Evolutionary conservation across 371 early-diverging fungal genomes (phyloP), one percentile per base, ranked within the genome.

Genomic region (Mortierella sp.): DNA sequence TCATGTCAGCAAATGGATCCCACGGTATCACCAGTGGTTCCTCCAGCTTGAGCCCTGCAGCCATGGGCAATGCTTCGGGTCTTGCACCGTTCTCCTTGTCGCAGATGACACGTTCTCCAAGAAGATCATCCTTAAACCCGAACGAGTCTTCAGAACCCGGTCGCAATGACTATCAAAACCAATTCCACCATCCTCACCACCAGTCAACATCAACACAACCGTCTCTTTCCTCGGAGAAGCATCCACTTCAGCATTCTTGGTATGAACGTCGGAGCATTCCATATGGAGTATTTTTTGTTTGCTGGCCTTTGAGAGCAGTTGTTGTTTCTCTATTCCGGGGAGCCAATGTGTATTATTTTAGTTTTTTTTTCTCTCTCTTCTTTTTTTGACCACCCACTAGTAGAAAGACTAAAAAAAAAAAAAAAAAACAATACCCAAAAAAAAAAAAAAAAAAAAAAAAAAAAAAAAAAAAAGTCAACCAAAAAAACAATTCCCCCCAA

Each of bases 201-300:
- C n/a, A n/a, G n/a, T n/a, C n/a, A n/a, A 53, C 19, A 3, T 68
- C 64, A 48, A 16, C 25, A n/a, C 66, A 62, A 18, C 23, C 30
- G 23, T 30, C 67, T 19, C 21, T 55, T 14, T 44, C 70, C 5
- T 63, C 75, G 3, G 64, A 70, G 16, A 66, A 60, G 47, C 69
- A 76, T 46, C 77, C 77, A 2, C 59, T 76, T 16, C 77, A 76
- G 48, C 77, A 76, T 18, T 15, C 77, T 1, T 76, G 77, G 77
- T 62, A 65, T 45, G 77, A 37, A 37, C 9, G n/a, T 37, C 37
- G 37, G 37, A n/a, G n/a, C n/a, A n/a, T n/a, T n/a, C n/a, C n/a
- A n/a, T n/a, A n/a, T n/a, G n/a, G n/a, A n/a, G n/a, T n/a, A n/a
- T n/a, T n/a, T n/a, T n/a, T n/a, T n/a, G n/a, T n/a, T n/a, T n/a